Base-by-base conservation (phyloP, 2,329 filamentous ascomycete genomes). In the Fusarium tuaranense region DNA sequence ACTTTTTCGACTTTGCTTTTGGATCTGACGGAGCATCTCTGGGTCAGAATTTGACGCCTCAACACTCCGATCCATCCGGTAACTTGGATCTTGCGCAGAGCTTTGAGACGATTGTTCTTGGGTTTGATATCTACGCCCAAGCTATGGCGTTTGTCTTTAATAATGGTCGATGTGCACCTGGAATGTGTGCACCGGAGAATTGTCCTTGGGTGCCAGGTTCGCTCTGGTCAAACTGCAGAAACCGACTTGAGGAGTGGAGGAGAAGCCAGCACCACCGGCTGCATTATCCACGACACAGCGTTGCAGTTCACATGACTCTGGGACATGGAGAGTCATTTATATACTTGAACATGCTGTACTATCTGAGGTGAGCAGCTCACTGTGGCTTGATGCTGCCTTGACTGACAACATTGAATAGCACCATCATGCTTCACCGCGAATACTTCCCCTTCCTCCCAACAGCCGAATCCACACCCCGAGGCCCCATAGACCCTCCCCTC, bases 391-490 rank as follows among this genome's bases (percentile, higher is more conserved):
- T 18, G 13, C 34, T 8, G 3, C 1, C 0, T 3, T 7, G 1
- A 39, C 7, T 38, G 8, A 30, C 22, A 13, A 20, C 34, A 10
- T 41, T 8, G 1, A 57, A n/a, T 22, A 86, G 85, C 44, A 77
- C 81, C 0, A 71, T 87, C 3, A 84, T 86, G 79, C 80, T 87
- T 4, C 81, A 83, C 20, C 76, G 85, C 4, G 85, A 87, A 59
- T 87, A 86, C 39, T 82, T 86, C 0, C 85, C 85, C 0, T 87
- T 87, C 53, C 65, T 87, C 0, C 85, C 85, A 0, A 83, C 80
- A 0, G 70, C 78, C 1, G 78, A 82, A 14, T 75, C 80, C 1
- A 77, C 77, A 3, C 85, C 85, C 0, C 64, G 77, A 0, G 84
- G 84, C 0, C 85, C 85, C 0, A 75, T 85, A 0, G 84, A 86